Evolutionary conservation across 2,329 filamentous ascomycete genomes (phyloP), one percentile per base, ranked within the genome.

Genomic region (Verticillium dahliae): DNA sequence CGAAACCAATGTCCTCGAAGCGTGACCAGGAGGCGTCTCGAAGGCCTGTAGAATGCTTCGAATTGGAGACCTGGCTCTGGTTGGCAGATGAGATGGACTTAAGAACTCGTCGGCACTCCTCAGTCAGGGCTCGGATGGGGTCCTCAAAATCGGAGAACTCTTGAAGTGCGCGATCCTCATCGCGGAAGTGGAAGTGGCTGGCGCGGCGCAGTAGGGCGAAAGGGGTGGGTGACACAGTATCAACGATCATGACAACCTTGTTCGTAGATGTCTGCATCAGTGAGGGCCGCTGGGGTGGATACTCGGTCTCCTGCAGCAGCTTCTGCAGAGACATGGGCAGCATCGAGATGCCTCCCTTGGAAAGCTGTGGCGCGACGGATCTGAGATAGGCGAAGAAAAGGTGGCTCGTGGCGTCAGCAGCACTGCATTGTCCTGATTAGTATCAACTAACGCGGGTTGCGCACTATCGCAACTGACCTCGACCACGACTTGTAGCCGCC

Each of bases 371-470:
- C 1, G 92, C 87, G 56, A 97, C 79, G 0, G 93, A 97, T 68
- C 95, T 86, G 57, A 99, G 85, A 73, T 98, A 99, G 61, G 95
- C 95, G 72, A 99, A 99, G 81, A 99, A 99, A 60, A 99, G 80
- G 78, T 99, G 95, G 70, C 93, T 97, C 22, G 94, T 92, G 60
- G 95, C 95, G 81, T 98, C 92, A 62, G 95, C 95, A 63, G 94
- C 93, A 70, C 91, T 96, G 69, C 34, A 66, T 37, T 56, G 61
- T 4, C 27, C 27, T 59, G 58, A 69, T 78, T 64, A 77, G 76
- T 69, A 13, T 39, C 45, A 22, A 10, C 18, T 9, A 52, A 10
- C 35, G 4, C n/a, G 10, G 6, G 45, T 1, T 5, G 6, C 4
- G 18, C 15, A 52, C 6, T 18, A n/a, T n/a, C 45, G 18, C 18